A percentile compares a stretch with the other conserved stretches of the same genome.
These are phyloP conservation scores for Colletotrichum tropicale DNA, from an alignment of 2,329 filamentous ascomycete species.

Conservation along the genomic window DNA sequence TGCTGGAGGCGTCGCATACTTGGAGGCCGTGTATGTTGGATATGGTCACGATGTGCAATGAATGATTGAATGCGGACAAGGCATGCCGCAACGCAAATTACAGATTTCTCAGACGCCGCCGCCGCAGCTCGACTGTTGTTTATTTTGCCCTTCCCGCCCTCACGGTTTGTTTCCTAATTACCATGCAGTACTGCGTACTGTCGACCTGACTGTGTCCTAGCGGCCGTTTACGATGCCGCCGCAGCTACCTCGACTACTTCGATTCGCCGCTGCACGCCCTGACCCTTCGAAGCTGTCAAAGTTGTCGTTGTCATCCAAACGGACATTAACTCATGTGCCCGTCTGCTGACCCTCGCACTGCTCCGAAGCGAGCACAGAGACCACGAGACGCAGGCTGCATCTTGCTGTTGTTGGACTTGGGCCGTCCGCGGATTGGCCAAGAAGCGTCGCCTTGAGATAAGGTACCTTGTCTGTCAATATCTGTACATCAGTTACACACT, in stretches of 20 bases:
- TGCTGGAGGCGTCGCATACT: not conserved
- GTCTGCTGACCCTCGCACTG: not conserved
- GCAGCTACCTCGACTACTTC: not conserved
- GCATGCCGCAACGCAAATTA: not conserved
- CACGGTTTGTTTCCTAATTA: not conserved
- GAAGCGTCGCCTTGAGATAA: not conserved
- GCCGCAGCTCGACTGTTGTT: not conserved
- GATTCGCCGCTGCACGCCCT: not conserved
- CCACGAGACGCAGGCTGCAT: not conserved
- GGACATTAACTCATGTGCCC: not conserved
- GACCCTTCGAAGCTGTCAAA: conserved; percentile 8
- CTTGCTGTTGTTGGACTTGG: not conserved
- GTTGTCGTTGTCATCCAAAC: not conserved
- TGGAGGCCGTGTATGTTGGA: not conserved
- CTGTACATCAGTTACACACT: not conserved
- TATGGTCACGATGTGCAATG: not conserved
- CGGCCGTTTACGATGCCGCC: not conserved
- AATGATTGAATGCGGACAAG: not conserved
- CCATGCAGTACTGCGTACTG: too few relatives aligned
- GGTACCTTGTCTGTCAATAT: not conserved
- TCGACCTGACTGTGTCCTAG: not conserved
- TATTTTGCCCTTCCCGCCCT: not conserved
- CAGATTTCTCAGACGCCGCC: not conserved
- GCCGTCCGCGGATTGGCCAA: not conserved
- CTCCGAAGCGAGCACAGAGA: not conserved